Conservation (phyloP, 2,329 filamentous ascomycete species). For the Amphichorda felina region DNA sequence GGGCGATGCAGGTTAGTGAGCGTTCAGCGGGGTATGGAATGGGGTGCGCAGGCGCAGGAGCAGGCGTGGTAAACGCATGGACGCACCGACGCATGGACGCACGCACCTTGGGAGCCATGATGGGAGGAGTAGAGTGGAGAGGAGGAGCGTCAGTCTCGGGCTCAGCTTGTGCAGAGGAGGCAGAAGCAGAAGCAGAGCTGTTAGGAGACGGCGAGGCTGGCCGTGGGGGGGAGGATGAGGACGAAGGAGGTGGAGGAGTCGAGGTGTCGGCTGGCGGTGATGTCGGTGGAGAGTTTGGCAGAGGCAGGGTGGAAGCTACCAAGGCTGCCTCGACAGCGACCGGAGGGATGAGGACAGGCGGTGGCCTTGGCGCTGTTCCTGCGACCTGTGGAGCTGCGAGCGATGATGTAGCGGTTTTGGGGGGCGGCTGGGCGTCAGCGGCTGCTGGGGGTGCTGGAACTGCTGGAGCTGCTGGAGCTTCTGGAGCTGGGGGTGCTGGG, state of each 20-base stretch:
- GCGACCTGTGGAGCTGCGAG: constrained; percentile 10
- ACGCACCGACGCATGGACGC: constrained; percentile 8
- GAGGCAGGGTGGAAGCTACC: constrained; percentile 25
- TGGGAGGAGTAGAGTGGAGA: constrained; percentile 20
- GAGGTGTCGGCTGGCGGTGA: constrained; percentile 14
- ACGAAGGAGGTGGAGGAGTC: constrained; percentile 13
- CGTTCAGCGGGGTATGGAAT: neutral
- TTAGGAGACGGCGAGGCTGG: constrained; percentile 16
- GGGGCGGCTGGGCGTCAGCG: neutral
- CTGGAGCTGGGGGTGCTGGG: constrained; percentile 10
- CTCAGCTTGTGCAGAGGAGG: too few species aligned
- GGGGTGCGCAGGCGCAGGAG: neutral
- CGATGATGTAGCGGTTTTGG: constrained; percentile 5
- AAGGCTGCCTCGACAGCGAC: too few species aligned
- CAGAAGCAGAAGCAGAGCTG: constrained; percentile 12
- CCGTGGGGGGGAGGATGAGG: constrained; percentile 15
- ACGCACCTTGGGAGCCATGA: constrained; percentile 44
- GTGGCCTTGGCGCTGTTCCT: constrained; percentile 3
- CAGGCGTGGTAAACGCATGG: too few species aligned
- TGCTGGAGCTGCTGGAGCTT: too few species aligned
- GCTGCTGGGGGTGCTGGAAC: too few species aligned
- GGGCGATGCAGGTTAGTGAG: constrained; percentile 7
- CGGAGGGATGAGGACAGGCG: too few species aligned
- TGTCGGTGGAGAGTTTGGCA: constrained; percentile 28
- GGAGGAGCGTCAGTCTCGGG: constrained; percentile 12